Conservation (phyloP, 2,329 filamentous ascomycete genomes). For the Ilyonectria robusta region DNA sequence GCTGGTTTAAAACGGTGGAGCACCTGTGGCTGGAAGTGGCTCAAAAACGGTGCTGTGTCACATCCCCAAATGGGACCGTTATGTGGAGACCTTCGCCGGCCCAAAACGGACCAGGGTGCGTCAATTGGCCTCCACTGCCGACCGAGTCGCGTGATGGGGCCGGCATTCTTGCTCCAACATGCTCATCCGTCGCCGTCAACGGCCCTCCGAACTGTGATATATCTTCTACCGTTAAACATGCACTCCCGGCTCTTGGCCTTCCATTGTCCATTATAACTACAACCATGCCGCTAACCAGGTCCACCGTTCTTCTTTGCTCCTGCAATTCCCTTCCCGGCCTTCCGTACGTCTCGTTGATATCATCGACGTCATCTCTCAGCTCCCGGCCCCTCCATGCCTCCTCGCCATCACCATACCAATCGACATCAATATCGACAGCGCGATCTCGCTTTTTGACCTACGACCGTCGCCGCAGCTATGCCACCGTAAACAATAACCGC, state of each 20-base stretch:
- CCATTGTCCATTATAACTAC: slow-evolving; percentile 17
- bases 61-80: too few relatives aligned
- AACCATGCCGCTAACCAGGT: slow-evolving; percentile 43
- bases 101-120: slow-evolving; percentile 9
- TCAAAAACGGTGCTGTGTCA: too few relatives aligned
- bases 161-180: slow-evolving; percentile 43
- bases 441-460: background rate
- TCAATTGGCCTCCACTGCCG: slow-evolving; percentile 28
- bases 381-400: slow-evolving; percentile 28
- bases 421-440: slow-evolving; percentile 2
- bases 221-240: slow-evolving; percentile 37
- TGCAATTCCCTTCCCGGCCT: slow-evolving; percentile 40
- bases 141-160: slow-evolving; percentile 11
- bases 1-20: too few relatives aligned
- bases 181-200: slow-evolving; percentile 31
- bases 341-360: slow-evolving; percentile 28
- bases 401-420: slow-evolving; percentile 10
- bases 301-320: slow-evolving; percentile 36
- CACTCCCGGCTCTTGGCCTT: slow-evolving; percentile 29
- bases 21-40: too few relatives aligned
- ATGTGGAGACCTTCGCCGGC: too few relatives aligned
- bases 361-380: slow-evolving; percentile 43
- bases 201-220: slow-evolving; percentile 29
- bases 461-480: slow-evolving; percentile 37
- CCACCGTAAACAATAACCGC: slow-evolving; percentile 31